These are phyloP conservation scores for Dryadomyces quercivorus DNA, from an alignment of 2,329 filamentous ascomycete species.

Conservation along the genomic window DNA sequence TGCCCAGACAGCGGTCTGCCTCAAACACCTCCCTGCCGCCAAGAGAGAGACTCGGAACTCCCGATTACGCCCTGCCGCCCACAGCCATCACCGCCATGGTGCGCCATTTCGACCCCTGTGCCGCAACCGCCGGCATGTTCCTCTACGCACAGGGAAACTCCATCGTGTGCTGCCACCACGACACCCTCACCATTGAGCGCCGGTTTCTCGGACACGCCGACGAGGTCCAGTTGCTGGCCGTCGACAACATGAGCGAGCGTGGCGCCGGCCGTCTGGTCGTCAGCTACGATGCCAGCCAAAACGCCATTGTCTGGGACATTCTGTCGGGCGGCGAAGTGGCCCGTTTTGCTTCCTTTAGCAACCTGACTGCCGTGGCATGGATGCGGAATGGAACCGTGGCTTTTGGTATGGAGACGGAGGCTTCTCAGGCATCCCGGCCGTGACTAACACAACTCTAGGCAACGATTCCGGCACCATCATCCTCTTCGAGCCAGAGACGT, in stretches of 20 bases:
- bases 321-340: slow-evolving; percentile 83
- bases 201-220: slow-evolving; percentile 75
- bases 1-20: slow-evolving; percentile 45
- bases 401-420: slow-evolving; percentile 52
- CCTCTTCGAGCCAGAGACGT: slow-evolving; percentile 84
- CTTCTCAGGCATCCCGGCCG: background rate
- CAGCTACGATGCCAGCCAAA: slow-evolving; percentile 84
- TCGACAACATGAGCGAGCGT: slow-evolving; percentile 82
- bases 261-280: slow-evolving; percentile 78
- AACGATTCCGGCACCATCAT: slow-evolving; percentile 90
- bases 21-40: slow-evolving; percentile 41
- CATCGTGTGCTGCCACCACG: slow-evolving; percentile 82
- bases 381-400: slow-evolving; percentile 96
- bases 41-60: slow-evolving; percentile 20
- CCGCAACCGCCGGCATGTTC: slow-evolving; percentile 82
- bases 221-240: slow-evolving; percentile 70
- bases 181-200: slow-evolving; percentile 79
- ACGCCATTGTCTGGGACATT: slow-evolving; percentile 93
- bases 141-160: slow-evolving; percentile 75
- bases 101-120: slow-evolving; percentile 69
- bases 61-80: slow-evolving; percentile 42
- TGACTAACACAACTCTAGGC: slow-evolving; percentile 37
- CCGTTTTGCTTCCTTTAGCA: slow-evolving; percentile 84
- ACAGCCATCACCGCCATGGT: slow-evolving; percentile 32
- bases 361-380: slow-evolving; percentile 76